Evolutionary conservation across 2,329 filamentous ascomycete species (phyloP).

Genomic region (Raffaelea albimanens): DNA sequence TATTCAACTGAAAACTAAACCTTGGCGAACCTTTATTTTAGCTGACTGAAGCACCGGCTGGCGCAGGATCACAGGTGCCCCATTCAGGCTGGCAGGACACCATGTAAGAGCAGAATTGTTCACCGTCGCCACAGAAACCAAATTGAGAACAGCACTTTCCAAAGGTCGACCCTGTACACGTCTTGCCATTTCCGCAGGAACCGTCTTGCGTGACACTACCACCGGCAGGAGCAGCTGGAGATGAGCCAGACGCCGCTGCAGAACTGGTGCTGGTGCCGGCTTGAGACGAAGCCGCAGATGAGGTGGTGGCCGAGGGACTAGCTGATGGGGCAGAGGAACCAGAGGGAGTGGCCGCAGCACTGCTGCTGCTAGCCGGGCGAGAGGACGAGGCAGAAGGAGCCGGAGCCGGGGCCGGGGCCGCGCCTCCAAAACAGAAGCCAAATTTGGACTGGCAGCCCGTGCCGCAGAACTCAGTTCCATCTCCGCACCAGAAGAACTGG

Average conservation of each 20-base stretch:
- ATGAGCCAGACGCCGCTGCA: no score
- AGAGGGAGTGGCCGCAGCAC: background rate
- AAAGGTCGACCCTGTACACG: conserved; percentile 23
- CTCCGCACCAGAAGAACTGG: conserved; percentile 11
- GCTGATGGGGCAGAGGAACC: background rate
- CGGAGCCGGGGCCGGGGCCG: background rate
- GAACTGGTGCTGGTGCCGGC: no score
- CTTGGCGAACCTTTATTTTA: background rate
- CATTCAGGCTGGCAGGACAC: conserved; percentile 20
- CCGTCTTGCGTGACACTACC: conserved; percentile 6
- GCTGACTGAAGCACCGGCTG: background rate
- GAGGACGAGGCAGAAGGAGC: background rate
- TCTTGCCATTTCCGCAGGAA: conserved; percentile 8
- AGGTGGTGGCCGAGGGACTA: background rate
- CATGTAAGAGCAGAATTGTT: conserved; percentile 19
- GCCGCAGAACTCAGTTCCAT: conserved; percentile 10
- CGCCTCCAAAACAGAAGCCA: conserved; percentile 6
- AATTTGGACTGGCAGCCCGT: conserved; percentile 8
- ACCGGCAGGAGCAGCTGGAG: background rate
- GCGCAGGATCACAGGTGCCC: conserved; percentile 29
- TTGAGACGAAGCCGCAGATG: background rate
- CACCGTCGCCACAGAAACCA: conserved; percentile 32
- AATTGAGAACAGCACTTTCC: conserved; percentile 38
- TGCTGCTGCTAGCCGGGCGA: no score
- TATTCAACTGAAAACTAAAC: background rate